Conservation (phyloP, 768 basidiomycete genomes). For the Leccinum rimulosum region DNA sequence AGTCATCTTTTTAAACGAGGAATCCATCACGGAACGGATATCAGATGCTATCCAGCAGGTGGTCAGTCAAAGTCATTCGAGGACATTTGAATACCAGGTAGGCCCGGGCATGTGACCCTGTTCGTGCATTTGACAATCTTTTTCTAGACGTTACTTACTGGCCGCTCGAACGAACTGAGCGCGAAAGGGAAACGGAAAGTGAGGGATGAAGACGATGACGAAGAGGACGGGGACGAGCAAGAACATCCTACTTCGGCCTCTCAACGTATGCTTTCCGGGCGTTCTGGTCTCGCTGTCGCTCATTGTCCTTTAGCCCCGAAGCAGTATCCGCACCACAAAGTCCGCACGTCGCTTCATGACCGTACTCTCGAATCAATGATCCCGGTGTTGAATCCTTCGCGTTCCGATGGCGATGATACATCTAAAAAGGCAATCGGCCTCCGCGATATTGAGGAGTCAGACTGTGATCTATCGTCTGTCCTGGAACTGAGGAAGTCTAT, state of each 20-base stretch:
- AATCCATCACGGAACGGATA: constrained; percentile 74
- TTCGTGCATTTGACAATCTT: not conserved
- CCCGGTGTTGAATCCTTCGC: constrained; percentile 57
- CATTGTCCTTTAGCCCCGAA: constrained; percentile 38
- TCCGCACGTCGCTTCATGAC: constrained; percentile 82
- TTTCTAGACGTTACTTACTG: constrained; percentile 58
- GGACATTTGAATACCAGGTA: constrained; percentile 74
- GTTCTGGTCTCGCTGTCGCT: not conserved
- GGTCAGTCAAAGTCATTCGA: constrained; percentile 60
- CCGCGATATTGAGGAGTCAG: constrained; percentile 68
- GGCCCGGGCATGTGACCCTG: not conserved
- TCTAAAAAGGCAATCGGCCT: constrained; percentile 29
- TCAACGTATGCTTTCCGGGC: constrained; percentile 20
- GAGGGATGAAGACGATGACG: constrained; percentile 37
- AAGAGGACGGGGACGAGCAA: constrained; percentile 31
- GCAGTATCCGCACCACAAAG: constrained; percentile 80
- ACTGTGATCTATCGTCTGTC: constrained; percentile 77
- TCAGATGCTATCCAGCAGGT: constrained; percentile 73
- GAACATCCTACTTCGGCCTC: constrained; percentile 24
- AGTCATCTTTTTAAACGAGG: constrained; percentile 92
- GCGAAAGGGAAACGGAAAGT: constrained; percentile 28
- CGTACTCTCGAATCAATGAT: constrained; percentile 97
- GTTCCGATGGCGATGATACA: constrained; percentile 29
- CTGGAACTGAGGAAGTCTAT: constrained; percentile 57
- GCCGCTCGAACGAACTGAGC: constrained; percentile 39